Evolutionary conservation across 1,284 basidiomycete genomes (phyloP).

Genomic region (Blastosporella zonata): DNA sequence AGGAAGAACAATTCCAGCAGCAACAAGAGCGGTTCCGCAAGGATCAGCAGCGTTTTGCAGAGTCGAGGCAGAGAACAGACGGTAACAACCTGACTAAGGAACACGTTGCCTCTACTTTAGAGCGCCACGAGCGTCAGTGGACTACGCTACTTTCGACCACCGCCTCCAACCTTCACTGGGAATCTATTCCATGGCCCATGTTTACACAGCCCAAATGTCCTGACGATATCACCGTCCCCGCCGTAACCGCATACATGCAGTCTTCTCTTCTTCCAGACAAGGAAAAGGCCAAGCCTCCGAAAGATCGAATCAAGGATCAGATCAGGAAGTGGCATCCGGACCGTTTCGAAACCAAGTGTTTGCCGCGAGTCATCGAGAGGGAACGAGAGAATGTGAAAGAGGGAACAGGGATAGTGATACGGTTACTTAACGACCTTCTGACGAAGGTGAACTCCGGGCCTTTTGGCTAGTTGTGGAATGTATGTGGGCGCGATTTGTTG

Average conservation of each 20-base stretch:
- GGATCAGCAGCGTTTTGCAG: constrained; percentile 51
- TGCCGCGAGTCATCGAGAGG: constrained; percentile 49
- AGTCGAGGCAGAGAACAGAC: constrained; percentile 38
- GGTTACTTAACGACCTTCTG: constrained; percentile 56
- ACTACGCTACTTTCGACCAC: constrained; percentile 34
- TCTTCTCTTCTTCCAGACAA: constrained; percentile 50
- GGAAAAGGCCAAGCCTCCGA: constrained; percentile 46
- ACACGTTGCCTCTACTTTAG: constrained; percentile 50
- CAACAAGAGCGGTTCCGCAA: constrained; percentile 59
- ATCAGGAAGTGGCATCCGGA: constrained; percentile 60
- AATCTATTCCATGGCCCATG: constrained; percentile 70
- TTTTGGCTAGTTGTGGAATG: constrained; percentile 6
- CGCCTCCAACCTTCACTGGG: constrained; percentile 44
- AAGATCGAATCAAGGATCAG: constrained; percentile 64
- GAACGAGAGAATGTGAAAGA: constrained; percentile 48
- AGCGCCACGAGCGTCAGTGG: constrained; percentile 60
- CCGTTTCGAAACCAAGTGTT: constrained; percentile 49
- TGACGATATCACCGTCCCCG: constrained; percentile 55
- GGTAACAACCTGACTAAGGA: constrained; percentile 47
- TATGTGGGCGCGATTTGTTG: constrained; percentile 11
- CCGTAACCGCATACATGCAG: constrained; percentile 58
- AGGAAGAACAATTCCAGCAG: constrained; percentile 50
- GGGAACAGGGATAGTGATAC: constrained; percentile 48
- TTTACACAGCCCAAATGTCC: constrained; percentile 50
- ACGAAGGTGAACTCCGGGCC: constrained; percentile 24